Evolutionary conservation across 805 yeast genomes (phyloP), one percentile per base, ranked within the genome.

Genomic region (Komagataella populi): DNA sequence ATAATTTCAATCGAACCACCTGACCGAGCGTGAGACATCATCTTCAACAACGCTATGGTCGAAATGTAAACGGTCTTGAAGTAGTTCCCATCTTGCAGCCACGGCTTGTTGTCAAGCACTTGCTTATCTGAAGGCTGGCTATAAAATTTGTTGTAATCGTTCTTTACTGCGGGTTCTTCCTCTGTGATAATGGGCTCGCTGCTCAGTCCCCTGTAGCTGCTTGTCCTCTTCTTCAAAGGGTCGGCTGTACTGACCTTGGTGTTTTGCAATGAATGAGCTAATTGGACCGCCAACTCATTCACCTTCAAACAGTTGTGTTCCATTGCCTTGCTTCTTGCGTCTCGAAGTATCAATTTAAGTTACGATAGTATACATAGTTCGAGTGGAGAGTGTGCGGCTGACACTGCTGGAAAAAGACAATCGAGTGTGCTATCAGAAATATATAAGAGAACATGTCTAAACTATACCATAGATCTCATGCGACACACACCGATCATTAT

Each of bases 1-100:
- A 91, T 91, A 5, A 93, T 80, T 63, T 91, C 99, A 45, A 87
- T 83, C 7, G 84, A 70, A 0, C 96, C 96, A 4, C 97, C 97
- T 1, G 81, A 70, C 22, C 84, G 70, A 1, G 96, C 90, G 65
- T 89, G 96, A 12, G 78, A 70, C 1, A 84, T 65, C 85, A 89
- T 88, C 60, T 87, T 87, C 53, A 77, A 63, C 47, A 85, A 62
- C 0, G 96, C 95, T 30, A 85, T 63, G 1, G 87, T 72, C 1
- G 95, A 84, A 1, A 89, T 73, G 54, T 77, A 74, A 6, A 76
- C 83, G 8, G 74, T 74, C 49, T 72, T 73, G 63, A 86, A 86
- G 59, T 80, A 84, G 48, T 76, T 72, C 1, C 81, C 75, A 57
- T 83, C 76, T 10, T 60, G 60, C 46, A 66, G 68, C 88, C 87